Evolutionary conservation across 495 filamentous ascomycete genomes (phyloP), one percentile per base, ranked within the genome.

Genomic region (Friedmanniomyces endolithicus): DNA sequence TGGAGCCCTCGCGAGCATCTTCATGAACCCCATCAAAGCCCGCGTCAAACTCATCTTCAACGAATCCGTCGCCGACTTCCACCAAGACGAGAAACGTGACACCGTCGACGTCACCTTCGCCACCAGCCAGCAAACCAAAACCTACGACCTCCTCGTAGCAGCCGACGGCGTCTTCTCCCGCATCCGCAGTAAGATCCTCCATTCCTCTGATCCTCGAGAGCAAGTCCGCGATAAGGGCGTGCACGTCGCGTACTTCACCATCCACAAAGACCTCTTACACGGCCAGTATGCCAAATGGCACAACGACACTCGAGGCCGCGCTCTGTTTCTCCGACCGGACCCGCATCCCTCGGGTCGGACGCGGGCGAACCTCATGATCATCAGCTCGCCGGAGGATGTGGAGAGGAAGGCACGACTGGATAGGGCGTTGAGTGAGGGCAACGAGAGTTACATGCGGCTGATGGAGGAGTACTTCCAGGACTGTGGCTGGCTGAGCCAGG

Each of bases 211-310:
- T 23, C 45, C 53, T 1, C 43, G 45, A 11, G 49, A 62, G n/a
- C 27, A 58, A 11, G 12, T 56, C 19, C 20, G 48, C 20, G 44
- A 60, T 22, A 35, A 58, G 11, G 65, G 63, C 24, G 41, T 60
- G 37, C 64, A 65, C 43, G 47, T 57, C 23, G 60, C 63, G 2
- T 67, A 58, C 51, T 65, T 67, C 47, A 67, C 60, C 9, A 63
- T 61, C 9, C 57, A 64, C 17, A 54, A 53, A 33, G 44, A 48
- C 33, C 40, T 53, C 23, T 34, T 55, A 19, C 12, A 27, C 4
- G 52, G 43, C 17, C 33, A 51, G 29, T 27, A 24, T 11, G 52
- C 51, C 34, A 48, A 59, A 34, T 57, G 54, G 58, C 47, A 57
- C 29, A 61, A 61, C 33, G 47, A 24, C n/a, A 29, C 48, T 6